Evolutionary conservation across 1,284 basidiomycete species (phyloP).

Genomic region (Flammula alnicola): DNA sequence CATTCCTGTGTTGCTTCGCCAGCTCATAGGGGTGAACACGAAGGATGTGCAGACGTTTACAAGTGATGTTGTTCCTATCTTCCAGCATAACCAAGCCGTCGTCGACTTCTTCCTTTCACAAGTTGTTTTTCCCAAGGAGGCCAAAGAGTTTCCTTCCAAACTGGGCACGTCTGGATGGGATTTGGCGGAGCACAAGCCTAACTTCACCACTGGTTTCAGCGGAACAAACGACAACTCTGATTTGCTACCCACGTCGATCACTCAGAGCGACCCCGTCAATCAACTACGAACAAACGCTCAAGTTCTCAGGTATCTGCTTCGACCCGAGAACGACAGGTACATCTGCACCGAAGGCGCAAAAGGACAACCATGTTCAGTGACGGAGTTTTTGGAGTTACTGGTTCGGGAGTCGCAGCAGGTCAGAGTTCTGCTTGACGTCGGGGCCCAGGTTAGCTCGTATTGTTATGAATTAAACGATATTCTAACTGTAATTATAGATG

Average conservation of each 20-base stretch:
- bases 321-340: constrained; percentile 48
- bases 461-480: background rate
- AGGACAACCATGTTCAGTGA: constrained; percentile 31
- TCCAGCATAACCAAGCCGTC: constrained; percentile 42
- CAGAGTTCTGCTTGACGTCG: constrained; percentile 56
- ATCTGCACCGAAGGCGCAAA: constrained; percentile 26
- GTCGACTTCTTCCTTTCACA: constrained; percentile 55
- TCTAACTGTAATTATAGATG: constrained; percentile 16
- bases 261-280: constrained; percentile 44
- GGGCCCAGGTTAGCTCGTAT: constrained; percentile 50
- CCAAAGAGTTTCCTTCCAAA: constrained; percentile 52
- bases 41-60: constrained; percentile 16
- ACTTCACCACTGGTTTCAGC: constrained; percentile 56
- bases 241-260: constrained; percentile 50
- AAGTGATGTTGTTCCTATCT: constrained; percentile 36
- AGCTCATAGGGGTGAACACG: constrained; percentile 45
- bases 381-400: constrained; percentile 40
- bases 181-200: constrained; percentile 42
- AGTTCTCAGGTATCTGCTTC: constrained; percentile 49
- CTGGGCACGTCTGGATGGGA: constrained; percentile 58
- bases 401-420: constrained; percentile 39
- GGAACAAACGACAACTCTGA: constrained; percentile 60
- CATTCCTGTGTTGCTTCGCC: constrained; percentile 35
- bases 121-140: constrained; percentile 53
- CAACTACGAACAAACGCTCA: constrained; percentile 55